phyloP scores from a whole-genome alignment of 129 eudicot species.

The Chrysanthemum seticuspe region DNA sequence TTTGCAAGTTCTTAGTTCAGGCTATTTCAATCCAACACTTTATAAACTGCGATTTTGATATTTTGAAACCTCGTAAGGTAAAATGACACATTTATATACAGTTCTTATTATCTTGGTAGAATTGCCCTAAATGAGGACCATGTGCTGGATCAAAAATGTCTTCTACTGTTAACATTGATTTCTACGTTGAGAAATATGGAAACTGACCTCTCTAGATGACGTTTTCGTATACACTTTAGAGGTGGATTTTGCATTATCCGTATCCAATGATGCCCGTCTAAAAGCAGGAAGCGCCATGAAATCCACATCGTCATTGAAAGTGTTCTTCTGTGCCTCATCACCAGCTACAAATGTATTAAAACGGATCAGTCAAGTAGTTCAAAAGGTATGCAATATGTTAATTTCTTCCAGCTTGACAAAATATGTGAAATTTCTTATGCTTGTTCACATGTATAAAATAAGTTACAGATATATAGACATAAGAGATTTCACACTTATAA shows the following conservation, averaged over 20 bases:
- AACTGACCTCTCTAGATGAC: constrained; percentile 29
- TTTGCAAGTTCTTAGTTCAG: no score
- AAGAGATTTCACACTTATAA: background rate
- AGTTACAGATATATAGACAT: background rate
- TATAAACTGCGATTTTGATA: no score
- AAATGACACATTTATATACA: no score
- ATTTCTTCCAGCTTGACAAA: background rate
- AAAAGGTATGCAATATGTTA: background rate
- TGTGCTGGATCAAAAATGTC: background rate
- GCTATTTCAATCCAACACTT: no score
- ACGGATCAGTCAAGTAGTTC: background rate
- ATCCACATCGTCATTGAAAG: constrained; percentile 10
- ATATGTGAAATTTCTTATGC: background rate
- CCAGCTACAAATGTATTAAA: constrained; percentile 16
- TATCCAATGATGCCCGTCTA: background rate
- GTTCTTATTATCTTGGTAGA: background rate
- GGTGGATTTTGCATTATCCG: constrained; percentile 8
- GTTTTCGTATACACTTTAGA: constrained; percentile 8
- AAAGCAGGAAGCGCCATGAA: constrained; percentile 25
- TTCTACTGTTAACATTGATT: background rate
- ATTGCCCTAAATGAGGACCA: background rate
- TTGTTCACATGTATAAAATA: background rate
- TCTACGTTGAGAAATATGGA: background rate
- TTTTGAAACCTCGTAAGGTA: no score
- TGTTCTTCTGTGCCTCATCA: constrained; percentile 5